These are phyloP conservation scores for Globisporangium middletonii DNA, from an alignment of 352 stramenopile genomes.

Conservation along the genomic window DNA sequence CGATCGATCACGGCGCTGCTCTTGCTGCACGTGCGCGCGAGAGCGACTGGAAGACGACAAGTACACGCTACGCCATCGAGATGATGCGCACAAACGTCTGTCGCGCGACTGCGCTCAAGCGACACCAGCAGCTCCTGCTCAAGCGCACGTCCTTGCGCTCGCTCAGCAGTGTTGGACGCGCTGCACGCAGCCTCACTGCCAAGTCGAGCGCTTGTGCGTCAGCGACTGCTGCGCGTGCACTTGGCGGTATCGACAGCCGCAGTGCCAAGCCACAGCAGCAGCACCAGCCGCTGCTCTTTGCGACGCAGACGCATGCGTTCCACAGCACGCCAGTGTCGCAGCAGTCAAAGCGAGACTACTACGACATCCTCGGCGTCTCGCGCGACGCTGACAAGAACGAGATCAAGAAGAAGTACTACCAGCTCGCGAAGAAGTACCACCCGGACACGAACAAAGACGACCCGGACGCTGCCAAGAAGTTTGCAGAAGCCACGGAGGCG, in stretches of 20 bases:
- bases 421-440: constrained; percentile 97
- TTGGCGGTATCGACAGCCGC: background rate
- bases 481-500: constrained; percentile 89
- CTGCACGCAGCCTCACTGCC: constrained; percentile 8
- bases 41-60: background rate
- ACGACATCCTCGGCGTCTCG: constrained; percentile 92
- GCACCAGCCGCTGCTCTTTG: constrained; percentile 3
- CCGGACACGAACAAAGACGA: constrained; percentile 97
- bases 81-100: constrained; percentile 14
- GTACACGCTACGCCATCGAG: background rate
- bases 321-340: constrained; percentile 56
- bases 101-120: constrained; percentile 9
- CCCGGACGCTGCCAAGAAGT: constrained; percentile 88
- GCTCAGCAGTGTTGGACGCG: constrained; percentile 7
- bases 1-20: too few species aligned
- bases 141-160: constrained; percentile 5
- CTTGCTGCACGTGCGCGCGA: too few species aligned
- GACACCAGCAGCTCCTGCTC: constrained; percentile 7
- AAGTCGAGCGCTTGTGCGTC: constrained; percentile 1
- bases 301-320: constrained; percentile 25
- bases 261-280: background rate
- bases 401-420: constrained; percentile 98
- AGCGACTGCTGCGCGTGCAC: background rate
- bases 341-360: constrained; percentile 93
- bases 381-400: constrained; percentile 89